Evolutionary conservation across 495 filamentous ascomycete species (phyloP).

Genomic region (Entonaema liquescens): DNA sequence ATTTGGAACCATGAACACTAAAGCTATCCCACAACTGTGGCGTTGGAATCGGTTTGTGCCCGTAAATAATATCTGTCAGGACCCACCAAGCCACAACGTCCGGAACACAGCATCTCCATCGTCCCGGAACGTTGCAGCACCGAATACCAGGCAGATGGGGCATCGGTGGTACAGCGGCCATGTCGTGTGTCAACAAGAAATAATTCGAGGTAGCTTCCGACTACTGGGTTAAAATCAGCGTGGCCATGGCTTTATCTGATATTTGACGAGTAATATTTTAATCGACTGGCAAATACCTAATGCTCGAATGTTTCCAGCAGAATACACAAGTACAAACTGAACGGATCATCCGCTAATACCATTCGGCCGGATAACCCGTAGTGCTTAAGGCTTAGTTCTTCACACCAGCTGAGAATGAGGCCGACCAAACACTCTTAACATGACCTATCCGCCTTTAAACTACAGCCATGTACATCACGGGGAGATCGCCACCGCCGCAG

Average conservation of each 20-base stretch:
- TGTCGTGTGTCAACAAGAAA: constrained; percentile 32
- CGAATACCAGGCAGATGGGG: constrained; percentile 38
- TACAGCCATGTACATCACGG: not conserved
- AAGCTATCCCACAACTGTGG: constrained; percentile 25
- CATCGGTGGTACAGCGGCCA: constrained; percentile 31
- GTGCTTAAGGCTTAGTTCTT: not conserved
- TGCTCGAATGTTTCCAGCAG: no score
- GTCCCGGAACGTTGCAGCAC: constrained; percentile 38
- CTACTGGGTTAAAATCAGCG: not conserved
- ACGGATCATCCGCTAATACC: not conserved
- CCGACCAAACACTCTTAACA: constrained; percentile 15
- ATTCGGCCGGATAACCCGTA: constrained; percentile 4
- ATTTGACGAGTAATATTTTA: not conserved
- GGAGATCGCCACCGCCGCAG: not conserved
- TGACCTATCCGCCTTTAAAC: not conserved
- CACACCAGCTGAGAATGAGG: constrained; percentile 36
- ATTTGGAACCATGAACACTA: not conserved
- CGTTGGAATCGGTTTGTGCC: constrained; percentile 25
- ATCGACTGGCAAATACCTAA: not conserved
- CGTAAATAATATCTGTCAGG: constrained; percentile 30
- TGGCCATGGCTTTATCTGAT: not conserved
- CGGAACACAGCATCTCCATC: constrained; percentile 33
- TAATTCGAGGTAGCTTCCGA: constrained; percentile 19
- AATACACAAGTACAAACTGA: no score
- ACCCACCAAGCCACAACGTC: constrained; percentile 32